phyloP scores from a whole-genome alignment of 1,139 yeast species.

The Suhomyces kunorum region DNA sequence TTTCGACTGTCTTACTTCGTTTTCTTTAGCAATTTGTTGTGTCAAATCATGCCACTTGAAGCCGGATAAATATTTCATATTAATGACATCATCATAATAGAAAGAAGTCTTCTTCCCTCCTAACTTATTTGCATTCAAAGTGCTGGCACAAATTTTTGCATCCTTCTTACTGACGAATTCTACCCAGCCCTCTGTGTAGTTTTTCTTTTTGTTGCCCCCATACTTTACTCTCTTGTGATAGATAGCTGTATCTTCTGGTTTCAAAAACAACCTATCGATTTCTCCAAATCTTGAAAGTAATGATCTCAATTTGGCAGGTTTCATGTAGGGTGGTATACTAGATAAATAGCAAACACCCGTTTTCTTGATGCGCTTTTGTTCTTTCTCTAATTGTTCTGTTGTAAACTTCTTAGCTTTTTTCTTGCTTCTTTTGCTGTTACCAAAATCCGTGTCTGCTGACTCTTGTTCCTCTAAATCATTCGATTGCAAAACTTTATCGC shows the following conservation, averaged over 20 bases:
- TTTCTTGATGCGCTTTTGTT: constrained; percentile 58
- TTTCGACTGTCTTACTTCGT: constrained; percentile 84
- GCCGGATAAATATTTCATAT: constrained; percentile 83
- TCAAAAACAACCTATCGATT: constrained; percentile 78
- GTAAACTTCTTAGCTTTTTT: constrained; percentile 31
- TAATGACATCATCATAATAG: constrained; percentile 91
- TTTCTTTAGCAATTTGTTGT: constrained; percentile 89
- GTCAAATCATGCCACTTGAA: constrained; percentile 96
- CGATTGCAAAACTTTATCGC: no score
- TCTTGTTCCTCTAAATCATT: constrained; percentile 14
- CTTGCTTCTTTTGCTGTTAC: not conserved
- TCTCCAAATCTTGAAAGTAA: constrained; percentile 80
- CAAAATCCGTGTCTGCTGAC: not conserved
- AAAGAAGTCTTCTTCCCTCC: constrained; percentile 95
- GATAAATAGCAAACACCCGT: constrained; percentile 93
- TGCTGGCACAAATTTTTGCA: constrained; percentile 84
- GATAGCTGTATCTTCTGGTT: constrained; percentile 75
- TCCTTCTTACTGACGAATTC: constrained; percentile 81
- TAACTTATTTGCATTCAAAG: constrained; percentile 82
- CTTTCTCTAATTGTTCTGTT: constrained; percentile 55
- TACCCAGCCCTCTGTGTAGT: constrained; percentile 96
- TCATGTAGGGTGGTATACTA: constrained; percentile 94
- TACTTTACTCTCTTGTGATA: constrained; percentile 71
- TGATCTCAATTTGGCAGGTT: constrained; percentile 86
- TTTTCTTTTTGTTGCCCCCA: constrained; percentile 93